Conservation (phyloP, 2,329 filamentous ascomycete species). For the Eutypa lata region DNA sequence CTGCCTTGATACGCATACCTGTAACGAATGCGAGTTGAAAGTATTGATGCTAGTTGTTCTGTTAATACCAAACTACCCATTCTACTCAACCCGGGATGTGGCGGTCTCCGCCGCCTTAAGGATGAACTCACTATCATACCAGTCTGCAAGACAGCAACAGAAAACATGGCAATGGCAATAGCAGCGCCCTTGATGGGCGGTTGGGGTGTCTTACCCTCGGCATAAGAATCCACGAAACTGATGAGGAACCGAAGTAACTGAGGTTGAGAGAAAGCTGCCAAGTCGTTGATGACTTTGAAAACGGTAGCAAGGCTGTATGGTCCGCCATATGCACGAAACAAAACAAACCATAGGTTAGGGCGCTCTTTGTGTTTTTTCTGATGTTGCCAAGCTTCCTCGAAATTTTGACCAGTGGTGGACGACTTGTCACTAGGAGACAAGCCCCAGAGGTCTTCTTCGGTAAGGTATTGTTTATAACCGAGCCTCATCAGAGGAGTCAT, state of each 20-base stretch:
- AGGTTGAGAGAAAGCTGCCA: conserved; percentile 84
- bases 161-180: conserved; percentile 90
- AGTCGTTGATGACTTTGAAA: conserved; percentile 87
- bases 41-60: conserved; percentile 69
- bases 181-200: conserved; percentile 80
- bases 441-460: conserved; percentile 94
- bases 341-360: conserved; percentile 82
- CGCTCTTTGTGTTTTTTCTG: conserved; percentile 66
- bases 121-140: conserved; percentile 59
- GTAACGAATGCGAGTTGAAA: conserved; percentile 94
- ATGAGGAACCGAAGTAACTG: conserved; percentile 86
- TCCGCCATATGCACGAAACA: conserved; percentile 80
- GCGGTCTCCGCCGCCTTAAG: neutral
- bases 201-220: conserved; percentile 56
- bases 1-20: conserved; percentile 94
- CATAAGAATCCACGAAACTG: conserved; percentile 77
- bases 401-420: conserved; percentile 63
- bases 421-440: conserved; percentile 79
- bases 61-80: conserved; percentile 16
- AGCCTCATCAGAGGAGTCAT: conserved; percentile 98
- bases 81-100: neutral
- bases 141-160: conserved; percentile 81
- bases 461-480: conserved; percentile 87
- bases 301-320: conserved; percentile 78
- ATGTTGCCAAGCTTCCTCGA: conserved; percentile 72